Base-by-base conservation (phyloP, 495 filamentous ascomycete genomes). In the Penicillium goetzii region DNA sequence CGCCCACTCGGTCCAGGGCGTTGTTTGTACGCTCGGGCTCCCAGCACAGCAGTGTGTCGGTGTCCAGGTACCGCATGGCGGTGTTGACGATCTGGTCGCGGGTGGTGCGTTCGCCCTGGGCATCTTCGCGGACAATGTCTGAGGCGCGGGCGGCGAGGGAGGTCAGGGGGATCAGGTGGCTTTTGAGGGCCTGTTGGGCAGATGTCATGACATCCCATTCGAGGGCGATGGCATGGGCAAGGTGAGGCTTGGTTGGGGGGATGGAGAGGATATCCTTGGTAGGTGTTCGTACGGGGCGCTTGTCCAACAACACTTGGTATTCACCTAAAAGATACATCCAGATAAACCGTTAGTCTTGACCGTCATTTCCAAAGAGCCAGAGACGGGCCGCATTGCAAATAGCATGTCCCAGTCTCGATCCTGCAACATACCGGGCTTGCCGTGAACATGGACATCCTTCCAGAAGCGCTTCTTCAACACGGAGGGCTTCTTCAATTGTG, bases 1-100 rank as follows among this genome's bases (percentile, higher is more conserved):
- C 59, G 11, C 69, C 69, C 36, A 21, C 77, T 72, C 56, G 82
- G 71, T 62, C 58, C 17, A 62, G 56, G 11, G 41, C 59, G 56
- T 55, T 55, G 5, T 58, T 33, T 49, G 72, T 73, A 30, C 81
- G 76, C 66, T 89, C 89, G 3, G 90, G 90, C 23, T 91, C 92
- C 89, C 90, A 94, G 81, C 95, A 99, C 11, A 99, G 85, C n/a
- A 97, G 78, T 0, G 91, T 93, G 74, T 99, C 95, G 0, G 95
- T 99, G 59, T 93, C 87, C 8, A 99, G 80, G 73, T 98, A 97
- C 10, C 90, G 85, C 82, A 98, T 84, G 36, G 92, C 75, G 53
- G 86, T 90, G 12, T 71, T 78, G 21, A 89, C 74, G 15, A 97
- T 88, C 34, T 83, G 79, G 1, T 82, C 67, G 43, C 93, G 81